Base-by-base conservation (phyloP, 2,329 filamentous ascomycete genomes). In the Phialophora macrospora region DNA sequence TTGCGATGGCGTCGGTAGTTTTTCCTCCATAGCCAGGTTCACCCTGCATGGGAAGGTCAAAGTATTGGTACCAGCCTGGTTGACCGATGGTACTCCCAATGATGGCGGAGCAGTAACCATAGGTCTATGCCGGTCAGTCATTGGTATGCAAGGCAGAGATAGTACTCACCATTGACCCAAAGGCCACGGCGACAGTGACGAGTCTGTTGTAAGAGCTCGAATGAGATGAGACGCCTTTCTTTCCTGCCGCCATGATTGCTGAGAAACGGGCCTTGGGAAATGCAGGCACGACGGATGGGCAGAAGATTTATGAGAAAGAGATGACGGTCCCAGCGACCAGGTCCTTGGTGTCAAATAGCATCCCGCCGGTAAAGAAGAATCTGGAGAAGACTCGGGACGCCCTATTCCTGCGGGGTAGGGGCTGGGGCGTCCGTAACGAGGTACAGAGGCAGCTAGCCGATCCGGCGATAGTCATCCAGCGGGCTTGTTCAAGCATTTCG, bases 51-150 rank as follows among this genome's bases (percentile, higher is more conserved):
- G 78, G 77, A 5, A 82, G 74, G 34, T 77, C 69, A 63, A 82
- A 77, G 71, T 77, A 79, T 3, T 71, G 72, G 71, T 80, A 81
- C 74, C 81, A 82, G 34, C 74, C 77, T 3, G 80, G 79, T 64
- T 82, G 80, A 1, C 80, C 81, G 58, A 82, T 77, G 1, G 80
- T 82, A 12, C 78, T 79, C 7, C 77, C 75, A 44, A 82, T 80
- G 55, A 77, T 71, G n/a, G 75, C 72, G 34, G 74, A 71, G 32
- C 73, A 71, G 64, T 76, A 77, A 28, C 74, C 74, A 67, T 73
- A 75, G n/a, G 68, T 70, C 68, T 70, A 28, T 9, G 4, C 24
- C 3, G 44, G 57, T 59, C 28, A 59, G 38, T n/a, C 55, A 6
- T n/a, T 14, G 44, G 17, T 28, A 38, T 28, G 14, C 22, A 34